Conservation (phyloP, 2,329 filamentous ascomycete genomes). For the Penicillium sp. region DNA sequence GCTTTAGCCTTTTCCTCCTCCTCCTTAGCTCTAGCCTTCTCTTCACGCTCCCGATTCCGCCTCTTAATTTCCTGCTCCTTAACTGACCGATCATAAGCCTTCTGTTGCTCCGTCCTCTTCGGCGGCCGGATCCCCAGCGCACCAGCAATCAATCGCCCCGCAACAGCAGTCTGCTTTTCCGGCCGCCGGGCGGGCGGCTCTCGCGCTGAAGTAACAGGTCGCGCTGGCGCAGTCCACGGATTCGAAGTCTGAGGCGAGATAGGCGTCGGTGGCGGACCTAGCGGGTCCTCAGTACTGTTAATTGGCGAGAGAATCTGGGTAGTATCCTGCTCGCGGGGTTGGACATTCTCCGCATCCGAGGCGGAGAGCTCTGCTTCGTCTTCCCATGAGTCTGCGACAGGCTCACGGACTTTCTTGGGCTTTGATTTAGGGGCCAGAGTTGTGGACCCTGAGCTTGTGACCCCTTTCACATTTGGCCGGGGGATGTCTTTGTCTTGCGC, state of each 20-base stretch:
- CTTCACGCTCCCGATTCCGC: conserved; percentile 66
- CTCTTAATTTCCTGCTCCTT: conserved; percentile 79
- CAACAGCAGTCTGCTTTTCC: conserved; percentile 91
- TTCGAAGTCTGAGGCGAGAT: conserved; percentile 50
- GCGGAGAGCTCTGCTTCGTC: conserved; percentile 58
- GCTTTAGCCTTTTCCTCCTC: conserved; percentile 70
- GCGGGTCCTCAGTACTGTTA: conserved; percentile 30
- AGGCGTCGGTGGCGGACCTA: conserved; percentile 65
- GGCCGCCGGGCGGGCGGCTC: conserved; percentile 50
- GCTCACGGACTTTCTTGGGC: conserved; percentile 19
- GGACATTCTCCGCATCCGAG: conserved; percentile 35
- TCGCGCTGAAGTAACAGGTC: conserved; percentile 15
- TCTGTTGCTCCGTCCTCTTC: conserved; percentile 81
- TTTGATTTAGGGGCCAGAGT: background rate
- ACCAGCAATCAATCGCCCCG: conserved; percentile 81
- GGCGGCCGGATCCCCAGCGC: conserved; percentile 78
- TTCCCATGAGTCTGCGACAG: conserved; percentile 70
- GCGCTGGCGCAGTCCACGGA: conserved; percentile 14
- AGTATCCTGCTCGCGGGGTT: conserved; percentile 26
- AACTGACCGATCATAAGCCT: conserved; percentile 75
- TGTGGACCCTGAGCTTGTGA: background rate
- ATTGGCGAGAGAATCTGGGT: conserved; percentile 29
- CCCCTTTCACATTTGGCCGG: conserved; percentile 19
- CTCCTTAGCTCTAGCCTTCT: conserved; percentile 60
- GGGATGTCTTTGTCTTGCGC: conserved; percentile 29